Evolutionary conservation across 371 early-diverging fungal genomes (phyloP), one percentile per base, ranked within the genome.

Genomic region (Circinella umbellata): DNA sequence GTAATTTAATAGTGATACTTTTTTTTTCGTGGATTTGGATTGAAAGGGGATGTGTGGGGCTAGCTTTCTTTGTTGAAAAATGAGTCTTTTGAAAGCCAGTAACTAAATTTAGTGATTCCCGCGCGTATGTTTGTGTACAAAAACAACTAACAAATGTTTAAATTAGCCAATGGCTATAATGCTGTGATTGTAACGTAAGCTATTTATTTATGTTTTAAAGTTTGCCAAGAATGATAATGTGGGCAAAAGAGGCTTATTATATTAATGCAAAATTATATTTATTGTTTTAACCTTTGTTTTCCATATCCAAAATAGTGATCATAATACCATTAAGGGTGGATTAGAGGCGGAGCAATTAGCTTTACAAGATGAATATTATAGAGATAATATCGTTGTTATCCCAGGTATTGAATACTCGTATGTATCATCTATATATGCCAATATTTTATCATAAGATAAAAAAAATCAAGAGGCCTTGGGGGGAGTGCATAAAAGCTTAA

Each of bases 351-450:
- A 86, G 68, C 66, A 83, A 68, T 73, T 90, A 57, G 92, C 91
- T 11, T 72, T 79, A 51, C 61, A 68, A 17, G 71, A 70, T 49
- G 72, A 70, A 37, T 81, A 89, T 48, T 88, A 86, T 42, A 72
- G 79, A n/a, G 84, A 81, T 63, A 64, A 80, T 8, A 89, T 92
- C 53, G 85, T 87, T 0, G 89, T 92, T 1, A 91, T 92, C 20
- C 90, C 93, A 0, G 92, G 85, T 18, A 90, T 91, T 85, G 93
- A 93, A 69, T 89, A 92, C 62, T 79, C 86, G 80, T 51, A 51
- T n/a, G 51, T 51, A 13, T 27, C 27, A 27, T n/a, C n/a, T n/a
- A n/a, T n/a, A n/a, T n/a, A n/a, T n/a, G n/a, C n/a, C n/a, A n/a
- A n/a, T n/a, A n/a, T n/a, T n/a, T n/a, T n/a, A n/a, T n/a, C n/a